Percentiles rank a stretch among this genome's conserved stretches.
Conservation (phyloP, 1,139 yeast genomes). For the Candida glucosophila region DNA sequence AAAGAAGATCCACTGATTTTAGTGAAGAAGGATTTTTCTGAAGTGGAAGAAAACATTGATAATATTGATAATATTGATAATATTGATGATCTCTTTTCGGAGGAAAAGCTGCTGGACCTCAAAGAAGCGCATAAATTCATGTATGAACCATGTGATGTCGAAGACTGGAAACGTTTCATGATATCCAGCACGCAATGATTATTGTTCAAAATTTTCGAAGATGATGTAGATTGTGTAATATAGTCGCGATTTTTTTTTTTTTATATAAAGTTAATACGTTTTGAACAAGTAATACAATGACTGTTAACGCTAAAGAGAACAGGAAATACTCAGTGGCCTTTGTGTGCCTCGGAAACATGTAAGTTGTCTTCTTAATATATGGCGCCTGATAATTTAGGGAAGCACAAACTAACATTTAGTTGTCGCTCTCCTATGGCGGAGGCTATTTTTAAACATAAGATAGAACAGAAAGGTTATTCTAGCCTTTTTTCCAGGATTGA, state of each 20-base stretch:
- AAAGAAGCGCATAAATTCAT: slow-evolving; percentile 16
- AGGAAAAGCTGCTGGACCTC: slow-evolving; percentile 22
- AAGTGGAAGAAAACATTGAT: slow-evolving; percentile 10
- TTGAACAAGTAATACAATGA: too few species aligned
- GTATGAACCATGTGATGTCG: slow-evolving; percentile 29
- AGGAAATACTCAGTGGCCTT: slow-evolving; percentile 62
- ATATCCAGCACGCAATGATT: slow-evolving; percentile 10
- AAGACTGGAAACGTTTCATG: slow-evolving; percentile 30
- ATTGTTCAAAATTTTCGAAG: too few species aligned
- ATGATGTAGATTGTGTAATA: too few species aligned
- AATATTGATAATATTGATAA: slow-evolving; percentile 25
- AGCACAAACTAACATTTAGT: slow-evolving; percentile 23
- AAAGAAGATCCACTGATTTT: slow-evolving; percentile 1
- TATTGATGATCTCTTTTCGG: slow-evolving; percentile 25
- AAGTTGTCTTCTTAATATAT: slow-evolving; percentile 17
- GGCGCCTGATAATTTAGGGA: not conserved
- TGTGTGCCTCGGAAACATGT: slow-evolving; percentile 89
- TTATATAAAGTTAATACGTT: too few species aligned
- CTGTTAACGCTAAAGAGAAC: slow-evolving; percentile 7
- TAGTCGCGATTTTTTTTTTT: too few species aligned
- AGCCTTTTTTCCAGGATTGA: slow-evolving; percentile 47
- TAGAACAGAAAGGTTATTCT: slow-evolving; percentile 36
- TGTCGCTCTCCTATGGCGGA: slow-evolving; percentile 99
- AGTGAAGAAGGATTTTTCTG: slow-evolving; percentile 18
- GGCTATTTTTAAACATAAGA: slow-evolving; percentile 71